phyloP scores from a whole-genome alignment of 2,329 filamentous ascomycete species.

The Scopulariopsis brevicaulis region DNA sequence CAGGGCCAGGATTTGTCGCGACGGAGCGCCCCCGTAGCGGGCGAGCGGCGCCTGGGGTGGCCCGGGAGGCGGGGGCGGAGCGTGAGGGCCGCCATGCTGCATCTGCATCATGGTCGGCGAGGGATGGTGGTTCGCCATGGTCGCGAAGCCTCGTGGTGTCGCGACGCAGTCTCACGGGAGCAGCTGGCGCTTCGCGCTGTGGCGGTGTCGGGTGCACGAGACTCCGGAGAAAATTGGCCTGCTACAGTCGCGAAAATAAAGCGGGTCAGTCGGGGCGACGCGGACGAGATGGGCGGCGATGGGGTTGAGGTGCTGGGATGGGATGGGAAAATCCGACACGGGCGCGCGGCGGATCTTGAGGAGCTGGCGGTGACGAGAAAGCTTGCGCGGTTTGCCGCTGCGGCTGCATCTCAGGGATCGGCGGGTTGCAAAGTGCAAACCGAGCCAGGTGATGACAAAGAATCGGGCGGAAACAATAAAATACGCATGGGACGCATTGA shows the following conservation, averaged over 20 bases:
- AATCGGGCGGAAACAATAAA: slow-evolving; percentile 4
- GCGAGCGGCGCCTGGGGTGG: slow-evolving; percentile 19
- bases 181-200: slow-evolving; percentile 3
- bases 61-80: slow-evolving; percentile 45
- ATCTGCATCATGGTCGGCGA: slow-evolving; percentile 70
- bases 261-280: neutral
- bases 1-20: slow-evolving; percentile 64
- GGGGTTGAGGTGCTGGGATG: neutral
- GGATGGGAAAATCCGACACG: neutral
- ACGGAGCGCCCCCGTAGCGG: slow-evolving; percentile 25
- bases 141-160: slow-evolving; percentile 9
- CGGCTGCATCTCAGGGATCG: neutral
- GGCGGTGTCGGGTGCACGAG: slow-evolving; percentile 9
- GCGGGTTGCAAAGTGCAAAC: neutral
- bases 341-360: neutral
- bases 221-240: slow-evolving; percentile 2
- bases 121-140: slow-evolving; percentile 68
- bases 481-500: neutral
- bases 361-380: neutral
- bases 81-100: slow-evolving; percentile 55
- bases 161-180: neutral
- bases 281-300: neutral
- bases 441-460: slow-evolving; percentile 1
- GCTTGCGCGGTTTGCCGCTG: slow-evolving; percentile 1
- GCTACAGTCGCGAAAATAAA: neutral